These are phyloP conservation scores for Aurinia saxatilis DNA, from an alignment of 345 rosid genomes.

Conservation along the genomic window DNA sequence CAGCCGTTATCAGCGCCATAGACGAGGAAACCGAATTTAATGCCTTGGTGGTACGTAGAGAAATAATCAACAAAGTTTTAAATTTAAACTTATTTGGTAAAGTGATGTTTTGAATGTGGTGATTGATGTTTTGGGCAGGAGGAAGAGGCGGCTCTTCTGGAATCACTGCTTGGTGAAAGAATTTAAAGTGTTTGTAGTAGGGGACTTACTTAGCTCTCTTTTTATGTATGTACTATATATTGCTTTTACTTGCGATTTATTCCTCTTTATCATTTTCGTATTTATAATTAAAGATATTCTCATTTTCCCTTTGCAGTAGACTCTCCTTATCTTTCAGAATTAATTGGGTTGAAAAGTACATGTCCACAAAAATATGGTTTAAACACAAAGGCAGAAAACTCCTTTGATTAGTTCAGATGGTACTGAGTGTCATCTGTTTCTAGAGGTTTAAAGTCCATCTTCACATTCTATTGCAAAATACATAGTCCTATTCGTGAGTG, in stretches of 20 bases:
- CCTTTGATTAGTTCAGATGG: too few relatives aligned
- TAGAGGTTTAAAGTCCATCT: too few relatives aligned
- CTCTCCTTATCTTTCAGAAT: background rate
- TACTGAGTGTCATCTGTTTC: too few relatives aligned
- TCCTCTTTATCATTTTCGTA: background rate
- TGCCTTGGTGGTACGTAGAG: slow-evolving; percentile 73
- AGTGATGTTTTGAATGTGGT: background rate
- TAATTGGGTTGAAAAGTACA: background rate
- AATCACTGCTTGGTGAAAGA: slow-evolving; percentile 65
- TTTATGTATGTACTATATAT: slow-evolving; percentile 6
- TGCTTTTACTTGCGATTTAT: background rate
- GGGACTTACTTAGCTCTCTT: slow-evolving; percentile 7
- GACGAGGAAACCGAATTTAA: slow-evolving; percentile 92
- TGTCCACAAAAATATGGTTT: background rate
- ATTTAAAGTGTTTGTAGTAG: slow-evolving; percentile 23
- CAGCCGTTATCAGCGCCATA: slow-evolving; percentile 60
- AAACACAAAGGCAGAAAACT: too few relatives aligned
- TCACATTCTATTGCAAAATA: too few relatives aligned
- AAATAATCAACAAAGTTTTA: background rate
- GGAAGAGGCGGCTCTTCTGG: slow-evolving; percentile 87
- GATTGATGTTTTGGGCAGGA: slow-evolving; percentile 40
- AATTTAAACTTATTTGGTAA: background rate
- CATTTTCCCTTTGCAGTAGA: background rate
- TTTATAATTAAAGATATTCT: background rate
- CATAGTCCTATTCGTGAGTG: too few relatives aligned